Evolutionary conservation across 2,329 filamentous ascomycete species (phyloP).

Genomic region (Trichoderma koningiopsis): DNA sequence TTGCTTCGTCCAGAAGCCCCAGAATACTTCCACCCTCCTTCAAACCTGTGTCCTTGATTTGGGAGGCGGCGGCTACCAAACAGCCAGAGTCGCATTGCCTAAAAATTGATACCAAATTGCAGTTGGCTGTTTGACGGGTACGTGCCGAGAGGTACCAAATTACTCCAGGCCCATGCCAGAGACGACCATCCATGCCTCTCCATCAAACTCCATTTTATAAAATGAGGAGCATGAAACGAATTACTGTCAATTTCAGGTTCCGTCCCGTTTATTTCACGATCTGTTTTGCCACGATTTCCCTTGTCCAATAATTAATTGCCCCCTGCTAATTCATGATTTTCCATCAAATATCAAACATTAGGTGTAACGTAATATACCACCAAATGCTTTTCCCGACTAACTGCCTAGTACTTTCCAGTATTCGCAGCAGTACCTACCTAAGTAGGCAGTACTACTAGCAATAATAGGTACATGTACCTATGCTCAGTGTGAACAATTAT

Average conservation of each 20-base stretch:
- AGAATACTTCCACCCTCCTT: neutral
- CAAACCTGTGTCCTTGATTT: neutral
- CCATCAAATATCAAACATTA: neutral
- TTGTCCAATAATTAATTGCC: neutral
- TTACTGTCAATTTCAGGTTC: slow-evolving; percentile 17
- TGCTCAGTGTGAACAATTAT: neutral
- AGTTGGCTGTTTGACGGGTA: neutral
- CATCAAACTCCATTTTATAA: slow-evolving; percentile 19
- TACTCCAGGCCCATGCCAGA: slow-evolving; percentile 14
- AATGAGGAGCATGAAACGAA: slow-evolving; percentile 17
- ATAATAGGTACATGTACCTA: no score
- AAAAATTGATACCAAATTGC: neutral
- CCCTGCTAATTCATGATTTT: neutral
- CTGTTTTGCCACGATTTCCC: neutral
- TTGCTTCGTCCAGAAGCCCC: neutral
- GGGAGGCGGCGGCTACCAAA: neutral
- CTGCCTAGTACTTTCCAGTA: neutral
- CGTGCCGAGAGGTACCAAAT: neutral
- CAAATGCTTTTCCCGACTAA: neutral
- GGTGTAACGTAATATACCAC: neutral
- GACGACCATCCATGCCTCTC: neutral
- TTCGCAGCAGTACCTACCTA: neutral
- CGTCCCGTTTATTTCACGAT: neutral
- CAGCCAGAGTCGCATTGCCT: neutral
- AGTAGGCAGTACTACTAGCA: neutral